Base-by-base conservation (phyloP, 2,329 filamentous ascomycete genomes). In the Karstenula rhodostoma region DNA sequence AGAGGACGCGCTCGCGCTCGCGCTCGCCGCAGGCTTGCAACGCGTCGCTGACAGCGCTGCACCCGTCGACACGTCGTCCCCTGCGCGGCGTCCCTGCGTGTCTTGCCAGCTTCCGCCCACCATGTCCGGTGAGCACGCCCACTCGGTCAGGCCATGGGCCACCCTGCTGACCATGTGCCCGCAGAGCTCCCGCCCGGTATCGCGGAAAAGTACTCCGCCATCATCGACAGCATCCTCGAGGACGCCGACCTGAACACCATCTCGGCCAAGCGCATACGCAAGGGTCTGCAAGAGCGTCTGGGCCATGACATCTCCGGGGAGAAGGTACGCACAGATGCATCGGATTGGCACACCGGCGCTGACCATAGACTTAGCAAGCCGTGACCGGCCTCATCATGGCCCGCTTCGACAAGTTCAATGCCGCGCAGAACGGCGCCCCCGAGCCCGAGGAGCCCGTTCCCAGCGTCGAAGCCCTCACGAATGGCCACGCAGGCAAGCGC, bases 211-310 rank as follows among this genome's bases (percentile, higher is more conserved):
- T 87, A 87, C 73, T 80, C 83, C 47, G 78, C 78, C 68, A 87
- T 89, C 73, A 89, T 90, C 67, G 88, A 90, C 75, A 79, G 81
- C 33, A 89, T 90, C 67, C 80, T 90, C 53, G 82, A 82, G 47
- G 78, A 78, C 57, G 86, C 86, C 71, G 87, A 90, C 69, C 79
- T 90, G 32, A 86, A 86, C 64, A 89, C 86, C 56, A 85, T 90
- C 65, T 88, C 87, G 37, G 86, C 86, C 61, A 90, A 90, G 78
- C 82, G 83, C 67, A 89, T 90, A 74, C 85, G 87, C 65, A 87
- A 86, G 75, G 85, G 85, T 29, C 79, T 90, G 43, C 86, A 89
- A 72, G 85, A 85, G 68, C 79, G 79, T 61, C 83, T 89, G 56
- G 83, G 85, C 69, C 81, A 87, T 79, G 87, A 90, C 75, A 83